Evolutionary conservation across 768 basidiomycete genomes (phyloP), one percentile per base, ranked within the genome.

Genomic region (Pleurotus platypus): DNA sequence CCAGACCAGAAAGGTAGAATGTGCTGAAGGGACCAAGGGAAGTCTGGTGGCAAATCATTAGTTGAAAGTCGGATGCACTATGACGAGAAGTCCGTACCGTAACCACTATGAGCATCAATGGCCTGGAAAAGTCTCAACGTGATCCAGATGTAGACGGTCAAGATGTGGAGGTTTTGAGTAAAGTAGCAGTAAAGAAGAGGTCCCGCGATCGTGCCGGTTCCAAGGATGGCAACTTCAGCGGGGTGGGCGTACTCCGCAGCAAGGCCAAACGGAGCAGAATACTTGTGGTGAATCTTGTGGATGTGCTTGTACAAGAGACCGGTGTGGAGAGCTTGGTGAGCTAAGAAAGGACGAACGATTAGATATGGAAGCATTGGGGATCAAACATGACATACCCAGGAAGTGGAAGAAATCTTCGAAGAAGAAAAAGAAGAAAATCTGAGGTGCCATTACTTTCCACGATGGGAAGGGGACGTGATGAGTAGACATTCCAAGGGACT

Each of bases 201-300:
- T 2, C 94, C 94, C 30, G 80, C 78, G 61, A 99, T 85, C 2
- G 96, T 97, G 35, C 96, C 97, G 15, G 86, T 83, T 22, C 94
- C 95, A 54, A 98, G 87, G 63, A 98, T 94, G 69, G 97, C 85
- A 54, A 96, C 91, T 71, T 99, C 97, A 9, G 93, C 85, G 0
- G 97, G 97, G 72, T 99, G 97, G 1, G 97, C 95, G 68, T 98
- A 98, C 71, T 99, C 96, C 2, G 97, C 96, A 1, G 92, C 95
- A 27, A 99, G 84, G 59, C 97, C 97, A 67, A 98, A 97, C 0
- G 97, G 97, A 15, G 96, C 96, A 7, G 89, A 89, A 73, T 93
- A 97, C 67, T 94, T 92, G 83, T 98, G 97, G 71, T 99, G 97
- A 37, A 98, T 79, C 74, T 97, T 96, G 82, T 97, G 94, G 62